Percentiles rank a stretch among this genome's conserved stretches.
These are phyloP conservation scores for Coemansia sp. DNA, from an alignment of 192 early-diverging fungal genomes.

Conservation along the genomic window DNA sequence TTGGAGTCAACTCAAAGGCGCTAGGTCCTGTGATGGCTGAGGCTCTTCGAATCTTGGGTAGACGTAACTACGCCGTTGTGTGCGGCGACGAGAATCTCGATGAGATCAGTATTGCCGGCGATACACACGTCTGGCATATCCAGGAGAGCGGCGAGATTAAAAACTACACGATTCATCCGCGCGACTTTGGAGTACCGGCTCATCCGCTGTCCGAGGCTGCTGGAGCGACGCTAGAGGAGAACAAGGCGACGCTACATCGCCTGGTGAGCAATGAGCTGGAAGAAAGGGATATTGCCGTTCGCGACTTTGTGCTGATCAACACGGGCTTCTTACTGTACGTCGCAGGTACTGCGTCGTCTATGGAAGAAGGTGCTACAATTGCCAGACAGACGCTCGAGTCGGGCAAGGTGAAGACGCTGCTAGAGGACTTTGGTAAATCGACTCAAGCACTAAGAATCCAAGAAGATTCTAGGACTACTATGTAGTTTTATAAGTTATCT, in stretches of 20 bases:
- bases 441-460: conserved; percentile 30
- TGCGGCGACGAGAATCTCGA: conserved; percentile 88
- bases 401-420: conserved; percentile 64
- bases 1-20: conserved; percentile 81
- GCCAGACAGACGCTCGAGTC: conserved; percentile 75
- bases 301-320: conserved; percentile 91
- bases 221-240: conserved; percentile 73
- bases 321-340: conserved; percentile 80
- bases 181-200: conserved; percentile 78
- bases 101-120: conserved; percentile 86
- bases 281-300: conserved; percentile 62
- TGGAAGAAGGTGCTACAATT: conserved; percentile 72
- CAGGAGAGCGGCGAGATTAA: conserved; percentile 63
- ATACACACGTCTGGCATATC: conserved; percentile 87
- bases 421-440: conserved; percentile 62
- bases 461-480: conserved; percentile 3
- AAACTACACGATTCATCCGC: conserved; percentile 67
- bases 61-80: conserved; percentile 82
- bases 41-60: conserved; percentile 75
- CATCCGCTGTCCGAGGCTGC: conserved; percentile 69
- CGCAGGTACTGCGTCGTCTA: conserved; percentile 68
- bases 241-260: conserved; percentile 67
- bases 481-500: conserved; percentile 3
- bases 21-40: conserved; percentile 82
- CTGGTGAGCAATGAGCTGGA: conserved; percentile 68